A percentile compares a stretch with the other conserved stretches of the same genome.
phyloP scores from a whole-genome alignment of 495 filamentous ascomycete genomes.

The Xylaria grammica region DNA sequence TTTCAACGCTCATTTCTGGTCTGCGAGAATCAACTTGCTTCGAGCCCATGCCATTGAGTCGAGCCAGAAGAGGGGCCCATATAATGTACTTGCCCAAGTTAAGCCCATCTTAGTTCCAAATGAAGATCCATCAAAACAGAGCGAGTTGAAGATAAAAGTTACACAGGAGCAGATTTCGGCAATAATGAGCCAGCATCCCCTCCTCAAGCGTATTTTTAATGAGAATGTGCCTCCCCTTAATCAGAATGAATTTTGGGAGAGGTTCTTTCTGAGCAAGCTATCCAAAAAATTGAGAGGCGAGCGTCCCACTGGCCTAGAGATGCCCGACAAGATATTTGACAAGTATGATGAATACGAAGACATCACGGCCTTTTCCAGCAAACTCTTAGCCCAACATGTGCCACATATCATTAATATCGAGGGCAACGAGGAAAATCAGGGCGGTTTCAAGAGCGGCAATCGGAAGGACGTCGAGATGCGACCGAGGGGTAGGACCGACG shows the following conservation, averaged over 20 bases:
- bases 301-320: constrained; percentile 74
- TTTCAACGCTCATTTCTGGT: constrained; percentile 93
- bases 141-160: constrained; percentile 78
- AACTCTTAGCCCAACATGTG: constrained; percentile 64
- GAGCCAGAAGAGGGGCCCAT: constrained; percentile 80
- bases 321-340: constrained; percentile 77
- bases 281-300: constrained; percentile 93
- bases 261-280: constrained; percentile 87
- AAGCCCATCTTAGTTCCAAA: constrained; percentile 77
- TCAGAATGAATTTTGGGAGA: constrained; percentile 84
- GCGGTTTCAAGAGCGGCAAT: constrained; percentile 71
- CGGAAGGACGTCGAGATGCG: constrained; percentile 87
- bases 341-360: constrained; percentile 79
- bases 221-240: constrained; percentile 85
- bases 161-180: constrained; percentile 90
- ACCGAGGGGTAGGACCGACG: constrained; percentile 53
- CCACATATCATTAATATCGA: constrained; percentile 90
- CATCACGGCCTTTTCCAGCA: constrained; percentile 52
- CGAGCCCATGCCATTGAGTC: constrained; percentile 89
- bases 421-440: constrained; percentile 90
- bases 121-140: constrained; percentile 41
- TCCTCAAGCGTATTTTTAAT: constrained; percentile 90
- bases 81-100: constrained; percentile 91
- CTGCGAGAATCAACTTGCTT: constrained; percentile 78
- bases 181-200: constrained; percentile 90